Percentiles rank a stretch among this genome's conserved stretches.
These are phyloP conservation scores for Boeremia exigua DNA, from an alignment of 2,329 filamentous ascomycete species.

Conservation along the genomic window DNA sequence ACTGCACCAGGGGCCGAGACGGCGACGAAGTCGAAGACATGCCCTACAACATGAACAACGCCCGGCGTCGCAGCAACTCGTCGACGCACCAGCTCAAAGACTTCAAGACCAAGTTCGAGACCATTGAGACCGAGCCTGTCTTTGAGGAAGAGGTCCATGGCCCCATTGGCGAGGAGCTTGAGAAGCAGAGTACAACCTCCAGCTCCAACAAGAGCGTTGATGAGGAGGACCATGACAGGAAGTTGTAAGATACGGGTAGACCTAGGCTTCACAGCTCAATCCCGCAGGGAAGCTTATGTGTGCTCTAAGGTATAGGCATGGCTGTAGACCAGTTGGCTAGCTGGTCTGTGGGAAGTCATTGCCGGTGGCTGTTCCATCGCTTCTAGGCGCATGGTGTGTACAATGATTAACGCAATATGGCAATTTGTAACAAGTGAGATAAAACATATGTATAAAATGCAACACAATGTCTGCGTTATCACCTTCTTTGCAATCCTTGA, in stretches of 20 bases:
- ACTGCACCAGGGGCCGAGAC: slow-evolving; percentile 72
- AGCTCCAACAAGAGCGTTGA: slow-evolving; percentile 66
- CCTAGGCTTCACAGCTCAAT: slow-evolving; percentile 13
- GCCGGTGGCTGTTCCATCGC: slow-evolving; percentile 14
- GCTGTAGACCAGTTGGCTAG: slow-evolving; percentile 31
- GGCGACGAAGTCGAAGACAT: slow-evolving; percentile 87
- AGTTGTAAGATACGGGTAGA: slow-evolving; percentile 42
- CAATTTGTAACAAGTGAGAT: slow-evolving; percentile 26
- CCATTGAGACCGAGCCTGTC: slow-evolving; percentile 85
- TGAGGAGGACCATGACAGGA: slow-evolving; percentile 59
- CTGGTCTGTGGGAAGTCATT: slow-evolving; percentile 29
- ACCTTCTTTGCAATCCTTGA: no score
- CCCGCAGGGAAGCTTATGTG: slow-evolving; percentile 13
- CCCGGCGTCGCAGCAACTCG: slow-evolving; percentile 91
- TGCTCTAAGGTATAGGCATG: slow-evolving; percentile 16
- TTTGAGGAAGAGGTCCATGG: slow-evolving; percentile 89
- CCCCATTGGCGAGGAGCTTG: slow-evolving; percentile 61
- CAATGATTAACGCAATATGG: slow-evolving; percentile 27
- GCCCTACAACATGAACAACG: slow-evolving; percentile 81
- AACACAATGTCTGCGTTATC: neutral
- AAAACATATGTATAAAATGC: neutral
- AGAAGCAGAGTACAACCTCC: slow-evolving; percentile 59
- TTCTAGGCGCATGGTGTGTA: slow-evolving; percentile 31
- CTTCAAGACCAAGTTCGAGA: slow-evolving; percentile 97
- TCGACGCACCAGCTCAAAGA: slow-evolving; percentile 74